These are phyloP conservation scores for Solanum lycopersicoides DNA, from an alignment of 257 asterid genomes.

Conservation along the genomic window DNA sequence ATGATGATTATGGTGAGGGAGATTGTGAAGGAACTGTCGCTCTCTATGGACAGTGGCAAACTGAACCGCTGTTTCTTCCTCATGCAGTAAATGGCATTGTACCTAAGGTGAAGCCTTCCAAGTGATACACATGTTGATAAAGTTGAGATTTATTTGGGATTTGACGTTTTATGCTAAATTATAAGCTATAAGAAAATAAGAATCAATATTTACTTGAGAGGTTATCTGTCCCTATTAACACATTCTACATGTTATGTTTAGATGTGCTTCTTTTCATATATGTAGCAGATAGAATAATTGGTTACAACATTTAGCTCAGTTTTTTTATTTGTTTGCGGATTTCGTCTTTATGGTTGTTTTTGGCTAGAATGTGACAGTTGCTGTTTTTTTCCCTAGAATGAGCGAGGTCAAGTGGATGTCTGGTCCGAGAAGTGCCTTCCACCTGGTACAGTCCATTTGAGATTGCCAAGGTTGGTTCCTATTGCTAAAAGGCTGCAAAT, in stretches of 20 bases:
- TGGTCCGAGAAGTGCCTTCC: conserved; percentile 99
- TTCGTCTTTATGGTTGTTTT: neutral
- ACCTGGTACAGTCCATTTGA: conserved; percentile 86
- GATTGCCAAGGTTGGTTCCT: conserved; percentile 51
- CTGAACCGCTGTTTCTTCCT: conserved; percentile 73
- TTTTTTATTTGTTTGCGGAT: neutral
- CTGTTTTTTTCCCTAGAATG: conserved; percentile 41
- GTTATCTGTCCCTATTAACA: neutral
- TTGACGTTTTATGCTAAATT: neutral
- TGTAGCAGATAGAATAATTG: neutral
- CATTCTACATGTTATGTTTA: neutral
- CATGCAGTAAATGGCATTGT: conserved; percentile 81
- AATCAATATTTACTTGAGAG: neutral
- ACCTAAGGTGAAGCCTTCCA: conserved; percentile 54
- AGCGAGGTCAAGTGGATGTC: conserved; percentile 92
- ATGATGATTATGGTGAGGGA: conserved; percentile 30
- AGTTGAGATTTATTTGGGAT: neutral
- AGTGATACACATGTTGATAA: neutral
- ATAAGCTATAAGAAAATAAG: neutral
- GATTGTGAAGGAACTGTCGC: conserved; percentile 27
- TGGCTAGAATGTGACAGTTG: conserved; percentile 1
- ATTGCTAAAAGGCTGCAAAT: conserved; percentile 68
- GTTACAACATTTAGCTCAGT: neutral
- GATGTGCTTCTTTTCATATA: neutral
- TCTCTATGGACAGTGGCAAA: conserved; percentile 95